phyloP scores from a whole-genome alignment of 129 eudicot genomes.

The Oenanthe sinensis region DNA sequence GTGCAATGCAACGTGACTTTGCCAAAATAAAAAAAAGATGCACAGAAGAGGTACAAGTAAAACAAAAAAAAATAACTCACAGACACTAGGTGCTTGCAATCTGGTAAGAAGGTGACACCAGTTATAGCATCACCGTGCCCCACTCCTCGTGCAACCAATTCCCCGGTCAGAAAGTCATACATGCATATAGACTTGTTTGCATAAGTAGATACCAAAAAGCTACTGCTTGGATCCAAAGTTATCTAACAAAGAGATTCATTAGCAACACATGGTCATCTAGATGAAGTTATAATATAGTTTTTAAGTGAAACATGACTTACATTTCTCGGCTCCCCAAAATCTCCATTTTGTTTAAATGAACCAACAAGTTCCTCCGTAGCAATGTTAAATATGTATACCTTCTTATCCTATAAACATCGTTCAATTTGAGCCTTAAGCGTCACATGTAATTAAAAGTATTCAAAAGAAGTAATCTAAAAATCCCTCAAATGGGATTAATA shows the following conservation, averaged over 20 bases:
- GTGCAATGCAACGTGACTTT: background rate
- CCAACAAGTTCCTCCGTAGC: slow-evolving; percentile 39
- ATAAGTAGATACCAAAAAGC: slow-evolving; percentile 58
- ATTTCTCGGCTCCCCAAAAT: slow-evolving; percentile 46
- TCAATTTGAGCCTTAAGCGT: background rate
- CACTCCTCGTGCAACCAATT: slow-evolving; percentile 50
- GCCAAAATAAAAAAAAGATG: slow-evolving; percentile 2
- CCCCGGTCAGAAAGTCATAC: slow-evolving; percentile 51
- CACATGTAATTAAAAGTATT: background rate
- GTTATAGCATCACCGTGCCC: slow-evolving; percentile 60
- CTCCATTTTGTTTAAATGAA: slow-evolving; percentile 44
- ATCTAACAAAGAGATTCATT: slow-evolving; percentile 36
- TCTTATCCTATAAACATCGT: slow-evolving; percentile 48
- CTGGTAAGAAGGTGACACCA: slow-evolving; percentile 57
- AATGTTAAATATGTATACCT: slow-evolving; percentile 41
- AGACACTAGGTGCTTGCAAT: slow-evolving; percentile 66
- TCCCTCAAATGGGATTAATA: background rate
- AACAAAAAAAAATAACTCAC: slow-evolving; percentile 39
- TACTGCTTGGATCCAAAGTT: slow-evolving; percentile 55
- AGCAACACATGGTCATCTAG: slow-evolving; percentile 14
- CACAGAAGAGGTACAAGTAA: background rate
- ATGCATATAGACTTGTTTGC: slow-evolving; percentile 50
- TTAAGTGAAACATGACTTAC: slow-evolving; percentile 23
- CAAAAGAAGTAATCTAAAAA: background rate
- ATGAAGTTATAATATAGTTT: slow-evolving; percentile 4